Evolutionary conservation across 2,329 filamentous ascomycete species (phyloP).

Genomic region (Chrysoporthe cubensis): DNA sequence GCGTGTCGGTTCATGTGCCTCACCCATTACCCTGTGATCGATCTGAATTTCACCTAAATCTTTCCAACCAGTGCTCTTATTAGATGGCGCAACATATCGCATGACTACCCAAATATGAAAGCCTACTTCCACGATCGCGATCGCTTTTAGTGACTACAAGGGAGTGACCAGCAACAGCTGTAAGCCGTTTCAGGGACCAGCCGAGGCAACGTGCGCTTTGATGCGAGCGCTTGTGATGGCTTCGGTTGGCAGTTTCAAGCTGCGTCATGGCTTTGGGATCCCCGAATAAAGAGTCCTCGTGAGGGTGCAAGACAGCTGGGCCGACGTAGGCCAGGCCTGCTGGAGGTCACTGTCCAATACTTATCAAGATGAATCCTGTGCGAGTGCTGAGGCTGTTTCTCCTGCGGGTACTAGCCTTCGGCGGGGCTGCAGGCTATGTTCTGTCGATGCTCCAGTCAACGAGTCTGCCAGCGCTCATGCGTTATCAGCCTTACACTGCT

Average conservation of each 20-base stretch:
- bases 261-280: background rate
- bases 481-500: constrained; percentile 8
- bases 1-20: no score
- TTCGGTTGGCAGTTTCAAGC: background rate
- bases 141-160: background rate
- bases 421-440: constrained; percentile 19
- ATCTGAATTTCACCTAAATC: no score
- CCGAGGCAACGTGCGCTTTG: constrained; percentile 18
- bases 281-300: constrained; percentile 17
- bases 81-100: no score
- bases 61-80: no score
- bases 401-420: constrained; percentile 18
- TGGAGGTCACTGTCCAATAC: background rate
- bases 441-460: constrained; percentile 11
- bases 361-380: constrained; percentile 17
- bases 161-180: background rate
- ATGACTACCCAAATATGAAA: no score
- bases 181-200: constrained; percentile 21
- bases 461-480: constrained; percentile 3
- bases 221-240: constrained; percentile 16
- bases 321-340: background rate
- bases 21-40: no score
- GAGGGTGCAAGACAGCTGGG: background rate
- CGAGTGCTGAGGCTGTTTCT: constrained; percentile 13
- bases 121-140: no score